These are phyloP conservation scores for Fagopyrum homotropicum DNA, from an alignment of 148 eudicot species.

Conservation along the genomic window DNA sequence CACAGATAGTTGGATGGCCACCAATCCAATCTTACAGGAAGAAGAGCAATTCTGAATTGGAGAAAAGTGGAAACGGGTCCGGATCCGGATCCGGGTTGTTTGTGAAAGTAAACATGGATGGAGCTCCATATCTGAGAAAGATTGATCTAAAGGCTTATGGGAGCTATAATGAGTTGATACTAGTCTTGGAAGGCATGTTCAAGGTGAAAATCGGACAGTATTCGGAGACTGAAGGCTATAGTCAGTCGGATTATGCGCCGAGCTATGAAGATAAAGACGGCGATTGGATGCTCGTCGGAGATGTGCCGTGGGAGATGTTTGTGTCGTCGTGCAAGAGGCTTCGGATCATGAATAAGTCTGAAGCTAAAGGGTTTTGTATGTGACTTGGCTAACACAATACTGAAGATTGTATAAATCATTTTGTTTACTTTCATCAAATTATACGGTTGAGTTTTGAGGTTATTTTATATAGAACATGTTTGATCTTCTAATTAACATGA, in stretches of 20 bases:
- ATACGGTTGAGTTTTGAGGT: background rate
- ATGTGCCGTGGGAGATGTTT: slow-evolving; percentile 15
- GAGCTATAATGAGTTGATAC: slow-evolving; percentile 45
- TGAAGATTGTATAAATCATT: background rate
- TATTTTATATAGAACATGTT: background rate
- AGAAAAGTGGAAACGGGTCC: slow-evolving; percentile 23
- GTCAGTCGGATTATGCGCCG: slow-evolving; percentile 37
- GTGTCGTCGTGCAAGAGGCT: slow-evolving; percentile 14
- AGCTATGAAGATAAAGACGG: slow-evolving; percentile 64
- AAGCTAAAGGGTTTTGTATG: slow-evolving; percentile 5
- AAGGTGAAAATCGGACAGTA: slow-evolving; percentile 42
- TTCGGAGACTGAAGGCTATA: slow-evolving; percentile 48
- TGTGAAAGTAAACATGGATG: slow-evolving; percentile 76
- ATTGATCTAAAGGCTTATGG: slow-evolving; percentile 47
- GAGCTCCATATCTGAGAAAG: slow-evolving; percentile 70
- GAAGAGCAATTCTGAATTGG: slow-evolving; percentile 30
- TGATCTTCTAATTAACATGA: background rate
- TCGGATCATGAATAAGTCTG: slow-evolving; percentile 8
- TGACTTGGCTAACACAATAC: background rate
- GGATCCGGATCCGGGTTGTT: slow-evolving; percentile 26
- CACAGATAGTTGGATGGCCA: slow-evolving; percentile 73
- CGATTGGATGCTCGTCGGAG: slow-evolving; percentile 67
- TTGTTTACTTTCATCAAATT: background rate
- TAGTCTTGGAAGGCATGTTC: slow-evolving; percentile 52
- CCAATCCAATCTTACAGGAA: slow-evolving; percentile 59